Base-by-base conservation (phyloP, 2,329 filamentous ascomycete genomes). In the Cordyceps fumosorosea region DNA sequence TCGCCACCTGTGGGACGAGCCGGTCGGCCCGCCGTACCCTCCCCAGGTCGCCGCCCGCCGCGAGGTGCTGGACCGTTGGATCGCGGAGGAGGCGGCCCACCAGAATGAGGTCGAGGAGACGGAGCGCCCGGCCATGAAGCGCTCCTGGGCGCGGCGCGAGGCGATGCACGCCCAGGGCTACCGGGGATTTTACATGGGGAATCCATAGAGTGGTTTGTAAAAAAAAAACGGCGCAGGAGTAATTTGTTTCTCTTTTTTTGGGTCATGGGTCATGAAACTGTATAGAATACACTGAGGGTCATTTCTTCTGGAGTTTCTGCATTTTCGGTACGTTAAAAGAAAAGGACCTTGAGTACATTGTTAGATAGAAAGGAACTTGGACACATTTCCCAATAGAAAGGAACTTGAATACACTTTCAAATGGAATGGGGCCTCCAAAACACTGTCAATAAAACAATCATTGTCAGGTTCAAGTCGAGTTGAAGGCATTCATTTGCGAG, bases 1-100 rank as follows among this genome's bases (percentile, higher is more conserved):
- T 6, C n/a, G 32, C 16, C 47, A 48, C 47, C 34, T 60, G 47
- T 60, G 56, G 56, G 56, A 60, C 24, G 56, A 60, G 56, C 56
- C 56, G 40, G 4, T n/a, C 6, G 40, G 16, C 12, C 16, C 40
- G 16, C 12, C 16, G 14, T 48, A 44, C 2, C 22, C 48, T 5
- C 11, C 29, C 14, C 48, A 60, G 11, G 56, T 18, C 5, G 34
- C n/a, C 24, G 22, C 10, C 34, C 48, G 57, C 16, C 22, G 37
- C 37, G 18, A 18, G 14, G 32, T 45, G 1, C 22, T 45, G 5
- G n/a, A 24, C 4, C 48, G 47, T 48, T 60, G 57, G 57, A 10
- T 22, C 5, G 57, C 48, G 14, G 48, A 44, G 37, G 57, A 22
- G 12, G 22, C 14, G 11, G 29, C 22, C 6, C 57, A 47, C 3